A percentile compares a stretch with the other conserved stretches of the same genome.
phyloP scores from a whole-genome alignment of 2,329 filamentous ascomycete genomes.

The Pseudocercospora crystallina region DNA sequence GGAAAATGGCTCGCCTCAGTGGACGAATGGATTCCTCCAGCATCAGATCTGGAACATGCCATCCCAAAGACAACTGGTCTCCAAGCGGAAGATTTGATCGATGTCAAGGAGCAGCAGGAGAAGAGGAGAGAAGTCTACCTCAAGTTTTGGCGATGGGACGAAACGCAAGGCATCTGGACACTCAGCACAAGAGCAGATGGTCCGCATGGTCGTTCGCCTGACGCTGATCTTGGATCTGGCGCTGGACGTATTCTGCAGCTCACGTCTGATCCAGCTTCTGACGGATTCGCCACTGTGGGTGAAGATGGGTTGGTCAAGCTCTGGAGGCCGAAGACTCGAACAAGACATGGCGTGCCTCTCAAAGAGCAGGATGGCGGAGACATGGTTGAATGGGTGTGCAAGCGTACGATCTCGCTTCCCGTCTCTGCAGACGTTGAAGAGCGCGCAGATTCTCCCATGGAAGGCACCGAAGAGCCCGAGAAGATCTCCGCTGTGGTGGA shows the following conservation, averaged over 20 bases:
- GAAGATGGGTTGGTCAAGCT: constrained; percentile 74
- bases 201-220: constrained; percentile 60
- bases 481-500: constrained; percentile 35
- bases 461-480: constrained; percentile 41
- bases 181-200: constrained; percentile 80
- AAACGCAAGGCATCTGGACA: constrained; percentile 60
- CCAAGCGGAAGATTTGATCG: constrained; percentile 33
- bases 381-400: constrained; percentile 73
- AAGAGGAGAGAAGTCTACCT: constrained; percentile 71
- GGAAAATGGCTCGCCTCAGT: constrained; percentile 88
- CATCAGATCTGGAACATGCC: constrained; percentile 64
- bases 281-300: constrained; percentile 81
- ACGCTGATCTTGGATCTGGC: constrained; percentile 21
- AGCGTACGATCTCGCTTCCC: constrained; percentile 51
- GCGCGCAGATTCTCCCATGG: constrained; percentile 29
- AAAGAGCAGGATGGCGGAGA: constrained; percentile 59
- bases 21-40: constrained; percentile 82
- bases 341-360: constrained; percentile 65
- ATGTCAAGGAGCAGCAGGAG: constrained; percentile 43
- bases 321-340: constrained; percentile 74
- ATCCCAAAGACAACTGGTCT: constrained; percentile 31
- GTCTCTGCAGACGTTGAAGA: constrained; percentile 30
- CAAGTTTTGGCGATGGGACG: constrained; percentile 82
- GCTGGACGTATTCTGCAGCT: constrained; percentile 68
- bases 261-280: constrained; percentile 64